Base-by-base conservation (phyloP, 208 protist species). In the Lotmaria passim region DNA sequence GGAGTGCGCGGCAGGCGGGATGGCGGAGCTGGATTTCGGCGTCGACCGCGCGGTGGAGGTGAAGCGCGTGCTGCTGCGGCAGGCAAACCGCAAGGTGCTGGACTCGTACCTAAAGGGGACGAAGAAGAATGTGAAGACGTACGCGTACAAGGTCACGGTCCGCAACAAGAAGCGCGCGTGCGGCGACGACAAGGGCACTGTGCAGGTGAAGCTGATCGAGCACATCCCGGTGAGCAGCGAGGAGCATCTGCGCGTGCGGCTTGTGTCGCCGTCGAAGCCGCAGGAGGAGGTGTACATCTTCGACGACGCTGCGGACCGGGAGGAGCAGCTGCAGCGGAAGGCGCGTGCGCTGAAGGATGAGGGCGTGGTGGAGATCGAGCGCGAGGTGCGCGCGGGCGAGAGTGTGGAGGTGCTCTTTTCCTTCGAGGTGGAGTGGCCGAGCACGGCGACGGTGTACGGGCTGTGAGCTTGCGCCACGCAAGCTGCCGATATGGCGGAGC, bases 171-270 rank as follows among this genome's bases (percentile, higher is more conserved):
- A 75, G 52, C 69, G 69, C 17, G 41, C 58, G 17, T 39, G 23
- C 33, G 41, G n/a, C n/a, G 26, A 21, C 34, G 41, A 38, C 44
- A 58, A 68, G n/a, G 69, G 44, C 31, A n/a, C 26, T 5, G 52
- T 75, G 30, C 23, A 30, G 26, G 44, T 75, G 51, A 75, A 75
- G 28, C 34, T 75, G 15, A 48, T 75, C 23, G 69, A 75, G 61
- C 69, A 75, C 53, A 75, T 75, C 2, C 69, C 69, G 0, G 39
- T 63, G 31, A 75, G 69, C 69, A 68, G 47, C 56, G 69, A 75
- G 53, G 69, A 75, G 61, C 69, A 69, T 50, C 61, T 75, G 60
- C 69, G 58, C 33, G 69, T 75, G 52, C 69, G 69, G 7, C 69
- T 75, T 21, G 53, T 75, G 26, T 62, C 61, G 41, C 69, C 69